These are phyloP conservation scores for Medicago lupulina DNA, from an alignment of 306 rosid genomes.

Conservation along the genomic window DNA sequence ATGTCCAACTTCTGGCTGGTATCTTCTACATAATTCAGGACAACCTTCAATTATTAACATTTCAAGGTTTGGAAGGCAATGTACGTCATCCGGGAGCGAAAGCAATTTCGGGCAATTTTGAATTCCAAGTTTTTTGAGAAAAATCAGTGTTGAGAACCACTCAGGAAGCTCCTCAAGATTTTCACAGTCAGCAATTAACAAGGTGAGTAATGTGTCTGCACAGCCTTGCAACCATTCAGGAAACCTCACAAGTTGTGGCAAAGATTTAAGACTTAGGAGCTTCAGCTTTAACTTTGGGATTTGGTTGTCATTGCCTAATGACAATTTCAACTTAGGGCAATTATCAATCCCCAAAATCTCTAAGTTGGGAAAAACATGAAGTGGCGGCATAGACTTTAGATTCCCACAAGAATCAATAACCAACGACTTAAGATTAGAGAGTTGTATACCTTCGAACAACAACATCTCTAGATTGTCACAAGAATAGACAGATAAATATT, in stretches of 20 bases:
- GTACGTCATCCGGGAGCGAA: neutral
- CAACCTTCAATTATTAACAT: neutral
- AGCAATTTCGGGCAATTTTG: neutral
- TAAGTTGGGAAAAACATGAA: neutral
- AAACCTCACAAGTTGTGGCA: neutral
- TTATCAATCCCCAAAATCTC: neutral
- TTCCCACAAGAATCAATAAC: accelerated
- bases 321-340: neutral
- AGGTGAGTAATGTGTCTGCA: neutral
- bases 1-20: neutral
- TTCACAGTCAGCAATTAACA: accelerated
- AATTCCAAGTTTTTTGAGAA: neutral
- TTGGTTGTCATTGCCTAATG: neutral
- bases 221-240: conserved; percentile 16
- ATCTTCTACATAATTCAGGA: neutral
- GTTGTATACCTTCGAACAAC: neutral
- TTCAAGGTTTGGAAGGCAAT: conserved; percentile 7
- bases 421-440: neutral
- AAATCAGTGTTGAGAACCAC: neutral
- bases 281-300: neutral
- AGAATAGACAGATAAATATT: neutral
- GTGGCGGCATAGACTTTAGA: conserved; percentile 5
- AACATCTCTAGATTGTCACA: neutral
- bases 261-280: neutral
- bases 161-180: conserved; percentile 1